Conservation (phyloP, 495 filamentous ascomycete genomes). For the Hyaloscypha bicolor region DNA sequence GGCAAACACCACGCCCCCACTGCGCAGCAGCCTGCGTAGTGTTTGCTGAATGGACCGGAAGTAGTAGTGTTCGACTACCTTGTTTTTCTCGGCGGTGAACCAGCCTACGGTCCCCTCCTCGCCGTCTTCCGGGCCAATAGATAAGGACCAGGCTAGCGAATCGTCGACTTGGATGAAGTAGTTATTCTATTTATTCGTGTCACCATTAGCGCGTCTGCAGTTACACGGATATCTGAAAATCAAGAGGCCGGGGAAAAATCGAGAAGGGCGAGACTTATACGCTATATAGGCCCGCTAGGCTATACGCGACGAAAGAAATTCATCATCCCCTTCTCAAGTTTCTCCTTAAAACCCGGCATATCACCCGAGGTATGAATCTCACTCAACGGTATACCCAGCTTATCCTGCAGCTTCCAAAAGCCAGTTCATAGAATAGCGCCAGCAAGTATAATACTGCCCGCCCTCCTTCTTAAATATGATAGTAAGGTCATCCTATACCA, state of each 20-base stretch:
- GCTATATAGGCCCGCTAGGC: slow-evolving; percentile 63
- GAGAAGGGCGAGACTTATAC: slow-evolving; percentile 35
- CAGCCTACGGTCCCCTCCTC: slow-evolving; percentile 59
- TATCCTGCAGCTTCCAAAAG: slow-evolving; percentile 86
- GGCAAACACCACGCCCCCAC: slow-evolving; percentile 78
- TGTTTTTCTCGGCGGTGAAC: slow-evolving; percentile 77
- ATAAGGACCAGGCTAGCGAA: slow-evolving; percentile 66
- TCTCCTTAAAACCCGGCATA: slow-evolving; percentile 76
- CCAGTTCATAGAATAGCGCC: slow-evolving; percentile 79
- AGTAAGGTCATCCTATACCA: slow-evolving; percentile 84
- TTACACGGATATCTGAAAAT: no score
- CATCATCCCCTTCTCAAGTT: slow-evolving; percentile 81
- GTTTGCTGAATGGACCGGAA: slow-evolving; percentile 83
- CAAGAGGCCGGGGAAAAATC: no score
- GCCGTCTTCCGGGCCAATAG: slow-evolving; percentile 74
- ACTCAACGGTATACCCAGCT: slow-evolving; percentile 79
- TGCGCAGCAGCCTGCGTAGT: slow-evolving; percentile 69
- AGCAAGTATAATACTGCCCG: slow-evolving; percentile 80
- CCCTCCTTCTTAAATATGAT: slow-evolving; percentile 82
- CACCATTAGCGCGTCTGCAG: slow-evolving; percentile 11
- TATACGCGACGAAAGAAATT: slow-evolving; percentile 72
- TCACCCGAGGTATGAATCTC: slow-evolving; percentile 84
- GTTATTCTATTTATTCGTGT: slow-evolving; percentile 46
- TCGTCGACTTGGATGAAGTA: slow-evolving; percentile 85
- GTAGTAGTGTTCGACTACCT: slow-evolving; percentile 71